Evolutionary conservation across 257 asterid species (phyloP).

Genomic region (Nicotiana noctiflora): DNA sequence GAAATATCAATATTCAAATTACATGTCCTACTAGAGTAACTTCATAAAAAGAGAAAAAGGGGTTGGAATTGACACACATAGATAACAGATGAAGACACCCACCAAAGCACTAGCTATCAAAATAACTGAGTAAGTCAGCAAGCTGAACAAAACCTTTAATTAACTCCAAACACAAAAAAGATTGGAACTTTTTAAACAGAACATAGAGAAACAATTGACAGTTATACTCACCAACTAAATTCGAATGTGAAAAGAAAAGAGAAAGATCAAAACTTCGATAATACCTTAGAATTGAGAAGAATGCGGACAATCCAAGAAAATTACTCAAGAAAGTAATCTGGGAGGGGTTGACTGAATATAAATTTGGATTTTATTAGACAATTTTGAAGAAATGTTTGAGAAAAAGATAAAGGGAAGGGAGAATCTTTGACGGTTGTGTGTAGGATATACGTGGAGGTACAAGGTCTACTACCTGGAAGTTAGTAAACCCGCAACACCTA

Average conservation of each 20-base stretch:
- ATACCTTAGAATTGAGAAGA: not conserved
- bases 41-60: not conserved
- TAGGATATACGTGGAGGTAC: slow-evolving; percentile 6
- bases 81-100: not conserved
- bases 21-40: not conserved
- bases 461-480: slow-evolving; percentile 9
- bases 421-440: not conserved
- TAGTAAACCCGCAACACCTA: not conserved
- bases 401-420: not conserved
- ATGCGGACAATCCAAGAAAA: not conserved
- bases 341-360: not conserved
- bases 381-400: not conserved
- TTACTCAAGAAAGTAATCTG: not conserved
- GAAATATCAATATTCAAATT: not conserved
- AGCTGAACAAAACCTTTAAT: not conserved
- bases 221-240: not conserved
- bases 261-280: not conserved
- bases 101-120: not conserved
- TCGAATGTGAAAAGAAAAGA: not conserved
- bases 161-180: not conserved
- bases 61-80: not conserved
- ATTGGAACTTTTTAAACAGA: not conserved
- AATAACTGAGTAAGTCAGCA: not conserved
- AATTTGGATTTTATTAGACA: not conserved
- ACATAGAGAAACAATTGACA: not conserved